These are phyloP conservation scores for Isatis lusitanica DNA, from an alignment of 441 rosid genomes.

Conservation along the genomic window DNA sequence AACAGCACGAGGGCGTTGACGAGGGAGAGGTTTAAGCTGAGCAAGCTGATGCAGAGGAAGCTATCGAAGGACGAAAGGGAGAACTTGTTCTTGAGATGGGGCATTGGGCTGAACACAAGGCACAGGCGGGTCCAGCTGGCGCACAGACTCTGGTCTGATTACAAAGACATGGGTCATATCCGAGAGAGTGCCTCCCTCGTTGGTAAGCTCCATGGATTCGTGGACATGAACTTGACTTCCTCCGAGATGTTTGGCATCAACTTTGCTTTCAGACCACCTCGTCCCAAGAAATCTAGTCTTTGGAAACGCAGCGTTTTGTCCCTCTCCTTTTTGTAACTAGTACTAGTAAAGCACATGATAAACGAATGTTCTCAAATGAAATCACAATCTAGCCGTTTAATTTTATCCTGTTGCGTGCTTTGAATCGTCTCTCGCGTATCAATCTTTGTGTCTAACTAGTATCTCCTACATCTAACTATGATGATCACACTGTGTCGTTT, in stretches of 20 bases:
- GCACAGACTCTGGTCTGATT: conserved; percentile 57
- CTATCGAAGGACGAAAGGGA: conserved; percentile 54
- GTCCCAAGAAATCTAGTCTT: conserved; percentile 33
- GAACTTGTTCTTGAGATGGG: conserved; percentile 64
- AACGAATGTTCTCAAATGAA: background rate
- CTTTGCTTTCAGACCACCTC: conserved; percentile 55
- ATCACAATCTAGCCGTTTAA: background rate
- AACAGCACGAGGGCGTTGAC: conserved; percentile 58
- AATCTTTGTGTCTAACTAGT: background rate
- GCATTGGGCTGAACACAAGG: conserved; percentile 50
- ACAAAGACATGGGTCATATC: conserved; percentile 57
- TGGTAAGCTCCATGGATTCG: conserved; percentile 63
- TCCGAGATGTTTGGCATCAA: conserved; percentile 74
- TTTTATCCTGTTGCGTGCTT: background rate
- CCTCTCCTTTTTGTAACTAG: conserved; percentile 42
- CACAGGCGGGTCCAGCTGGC: conserved; percentile 64
- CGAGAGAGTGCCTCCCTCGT: conserved; percentile 67
- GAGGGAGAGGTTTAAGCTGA: conserved; percentile 72
- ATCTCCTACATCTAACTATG: background rate
- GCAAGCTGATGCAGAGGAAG: conserved; percentile 58
- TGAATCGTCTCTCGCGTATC: conserved; percentile 2
- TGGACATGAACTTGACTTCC: conserved; percentile 52
- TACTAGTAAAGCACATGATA: background rate
- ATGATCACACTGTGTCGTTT: background rate
- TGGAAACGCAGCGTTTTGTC: conserved; percentile 53